Base-by-base conservation (phyloP, 257 asterid genomes). In the Solanum peruvianum region DNA sequence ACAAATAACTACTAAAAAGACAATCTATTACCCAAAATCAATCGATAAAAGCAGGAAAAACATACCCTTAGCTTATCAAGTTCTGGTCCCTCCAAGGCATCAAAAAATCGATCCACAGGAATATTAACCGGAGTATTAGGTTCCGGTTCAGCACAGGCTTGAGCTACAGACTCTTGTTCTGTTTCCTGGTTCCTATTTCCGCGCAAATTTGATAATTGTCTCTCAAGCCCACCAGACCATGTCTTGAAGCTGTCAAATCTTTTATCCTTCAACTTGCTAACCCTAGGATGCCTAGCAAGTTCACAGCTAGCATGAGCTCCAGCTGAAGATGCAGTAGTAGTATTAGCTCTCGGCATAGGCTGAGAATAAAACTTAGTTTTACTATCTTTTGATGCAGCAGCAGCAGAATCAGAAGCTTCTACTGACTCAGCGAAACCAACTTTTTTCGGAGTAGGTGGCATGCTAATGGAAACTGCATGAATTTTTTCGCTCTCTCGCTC, bases 11-110 rank as follows among this genome's bases (percentile, higher is more conserved):
- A n/a, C 23, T 23, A 52, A 52, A 52, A 52, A 52, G n/a, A 6
- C 62, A 52, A 52, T 18, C 29, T 60, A 23, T 60, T 23, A 60
- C 16, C 41, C 2, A 27, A 80, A 47, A 78, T 35, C 1, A 35
- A 10, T 18, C 3, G n/a, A 37, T 44, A 37, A 83, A 85, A 67
- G 0, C 92, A 52, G 31, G 25, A 41, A 84, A 83, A 69, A 0
- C 92, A 56, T 92, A 96, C 99, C 90, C 92, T 90, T 87, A 96
- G 89, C 2, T 93, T 94, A 31, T 95, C 99, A 56, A 96, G 56
- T 83, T 96, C 99, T 1, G 99, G 98, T 2, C 99, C 98, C 72
- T 96, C 95, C 87, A 96, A 87, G 37, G 99, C 99, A 89, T 93
- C 98, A 67, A 93, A 96, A 92, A 94, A 96, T 29, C 99, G 91